phyloP scores from a whole-genome alignment of 306 rosid genomes.

The Malus orientalis region DNA sequence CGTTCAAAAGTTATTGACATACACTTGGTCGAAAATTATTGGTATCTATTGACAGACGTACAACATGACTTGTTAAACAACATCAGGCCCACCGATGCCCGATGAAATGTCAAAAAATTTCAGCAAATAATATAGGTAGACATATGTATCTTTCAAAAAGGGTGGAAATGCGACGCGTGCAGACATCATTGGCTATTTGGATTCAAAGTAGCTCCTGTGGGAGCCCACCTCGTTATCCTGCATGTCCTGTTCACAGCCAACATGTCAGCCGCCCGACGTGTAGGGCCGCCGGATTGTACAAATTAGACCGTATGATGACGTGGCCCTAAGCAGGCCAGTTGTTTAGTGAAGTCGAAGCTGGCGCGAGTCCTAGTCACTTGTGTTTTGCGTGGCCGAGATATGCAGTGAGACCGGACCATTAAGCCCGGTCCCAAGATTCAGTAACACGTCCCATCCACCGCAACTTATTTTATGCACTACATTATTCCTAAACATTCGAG shows the following conservation, averaged over 20 bases:
- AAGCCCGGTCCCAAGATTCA: background rate
- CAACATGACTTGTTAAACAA: too few species aligned
- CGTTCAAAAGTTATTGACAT: too few species aligned
- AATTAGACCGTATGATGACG: background rate
- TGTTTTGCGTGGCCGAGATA: conserved; percentile 13
- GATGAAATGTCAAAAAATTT: too few species aligned
- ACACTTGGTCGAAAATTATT: rapidly evolving
- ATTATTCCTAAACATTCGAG: too few species aligned
- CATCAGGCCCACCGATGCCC: rapidly evolving
- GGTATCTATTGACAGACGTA: rapidly evolving
- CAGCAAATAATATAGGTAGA: background rate
- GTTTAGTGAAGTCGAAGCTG: background rate
- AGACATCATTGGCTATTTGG: background rate
- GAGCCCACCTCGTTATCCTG: background rate
- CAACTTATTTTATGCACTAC: background rate
- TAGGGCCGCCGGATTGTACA: background rate
- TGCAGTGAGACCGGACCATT: background rate
- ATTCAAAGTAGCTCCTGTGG: background rate
- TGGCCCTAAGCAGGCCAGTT: background rate
- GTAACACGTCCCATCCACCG: background rate
- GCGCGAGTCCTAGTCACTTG: conserved; percentile 1
- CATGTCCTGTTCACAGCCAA: background rate
- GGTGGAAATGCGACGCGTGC: background rate
- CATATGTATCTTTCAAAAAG: background rate
- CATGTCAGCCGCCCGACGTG: background rate